Evolutionary conservation across 1,284 basidiomycete genomes (phyloP).

Genomic region (Melampsora americana): DNA sequence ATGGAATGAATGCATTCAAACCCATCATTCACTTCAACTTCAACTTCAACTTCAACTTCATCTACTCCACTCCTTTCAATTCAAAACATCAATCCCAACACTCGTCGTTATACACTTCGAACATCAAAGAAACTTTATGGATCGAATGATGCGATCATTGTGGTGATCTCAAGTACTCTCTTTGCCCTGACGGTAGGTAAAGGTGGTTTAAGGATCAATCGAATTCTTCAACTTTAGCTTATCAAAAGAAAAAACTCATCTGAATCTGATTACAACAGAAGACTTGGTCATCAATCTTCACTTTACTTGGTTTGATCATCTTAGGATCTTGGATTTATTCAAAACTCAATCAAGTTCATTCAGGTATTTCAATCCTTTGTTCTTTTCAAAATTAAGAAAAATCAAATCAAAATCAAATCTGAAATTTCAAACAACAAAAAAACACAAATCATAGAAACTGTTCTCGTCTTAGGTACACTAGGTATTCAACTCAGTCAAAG

Average conservation of each 20-base stretch:
- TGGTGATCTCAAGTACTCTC: not conserved
- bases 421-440: not conserved
- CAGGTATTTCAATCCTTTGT: conserved; percentile 17
- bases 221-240: no score
- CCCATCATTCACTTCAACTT: no score
- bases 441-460: conserved; percentile 7
- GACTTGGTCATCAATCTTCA: conserved; percentile 26
- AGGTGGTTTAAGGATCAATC: no score
- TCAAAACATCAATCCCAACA: not conserved
- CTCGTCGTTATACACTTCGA: not conserved
- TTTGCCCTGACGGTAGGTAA: not conserved
- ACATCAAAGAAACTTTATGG: not conserved
- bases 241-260: no score
- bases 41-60: no score
- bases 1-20: not conserved
- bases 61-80: not conserved
- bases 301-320: not conserved
- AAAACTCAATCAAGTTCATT: conserved; percentile 16
- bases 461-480: conserved; percentile 23
- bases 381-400: not conserved
- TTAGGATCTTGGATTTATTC: not conserved
- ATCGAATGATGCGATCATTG: not conserved
- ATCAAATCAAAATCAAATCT: not conserved
- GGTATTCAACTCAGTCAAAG: conserved; percentile 33
- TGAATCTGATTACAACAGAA: not conserved